These are phyloP conservation scores for Trichocladium uniseriatum DNA, from an alignment of 495 filamentous ascomycete species.

Conservation along the genomic window DNA sequence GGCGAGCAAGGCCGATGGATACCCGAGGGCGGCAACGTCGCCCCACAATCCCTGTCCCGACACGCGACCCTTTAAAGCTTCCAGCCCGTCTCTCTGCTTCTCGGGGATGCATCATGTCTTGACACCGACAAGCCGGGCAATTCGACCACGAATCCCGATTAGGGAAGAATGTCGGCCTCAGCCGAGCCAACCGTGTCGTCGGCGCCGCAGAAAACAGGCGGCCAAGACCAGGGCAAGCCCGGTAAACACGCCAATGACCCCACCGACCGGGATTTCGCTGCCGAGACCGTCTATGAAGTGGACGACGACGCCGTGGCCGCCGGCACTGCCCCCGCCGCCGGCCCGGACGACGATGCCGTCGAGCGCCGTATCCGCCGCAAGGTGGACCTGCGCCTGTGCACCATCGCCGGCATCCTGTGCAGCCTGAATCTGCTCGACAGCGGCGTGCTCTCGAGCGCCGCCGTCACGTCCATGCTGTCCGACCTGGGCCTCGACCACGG, in stretches of 20 bases:
- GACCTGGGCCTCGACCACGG: constrained; percentile 55
- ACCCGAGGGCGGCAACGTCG: background rate
- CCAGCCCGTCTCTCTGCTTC: background rate
- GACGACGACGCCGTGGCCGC: background rate
- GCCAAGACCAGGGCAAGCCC: no score
- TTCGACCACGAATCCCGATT: no score
- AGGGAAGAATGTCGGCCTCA: no score
- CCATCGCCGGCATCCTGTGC: constrained; percentile 64
- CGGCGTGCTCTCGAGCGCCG: constrained; percentile 67
- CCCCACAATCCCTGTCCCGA: no score
- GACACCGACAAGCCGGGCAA: no score
- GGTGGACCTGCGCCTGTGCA: constrained; percentile 64
- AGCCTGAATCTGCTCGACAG: constrained; percentile 64
- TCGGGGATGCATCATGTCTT: no score
- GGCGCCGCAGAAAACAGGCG: no score
- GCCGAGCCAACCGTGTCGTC: no score
- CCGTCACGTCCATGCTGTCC: constrained; percentile 61
- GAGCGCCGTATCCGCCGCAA: constrained; percentile 48
- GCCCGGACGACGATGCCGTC: constrained; percentile 3
- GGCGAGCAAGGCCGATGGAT: background rate
- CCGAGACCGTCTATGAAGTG: background rate
- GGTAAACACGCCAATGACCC: no score
- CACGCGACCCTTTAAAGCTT: no score
- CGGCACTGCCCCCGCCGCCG: background rate
- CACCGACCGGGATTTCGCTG: no score